phyloP scores from a whole-genome alignment of 768 basidiomycete species.

The Trametes elegans region DNA sequence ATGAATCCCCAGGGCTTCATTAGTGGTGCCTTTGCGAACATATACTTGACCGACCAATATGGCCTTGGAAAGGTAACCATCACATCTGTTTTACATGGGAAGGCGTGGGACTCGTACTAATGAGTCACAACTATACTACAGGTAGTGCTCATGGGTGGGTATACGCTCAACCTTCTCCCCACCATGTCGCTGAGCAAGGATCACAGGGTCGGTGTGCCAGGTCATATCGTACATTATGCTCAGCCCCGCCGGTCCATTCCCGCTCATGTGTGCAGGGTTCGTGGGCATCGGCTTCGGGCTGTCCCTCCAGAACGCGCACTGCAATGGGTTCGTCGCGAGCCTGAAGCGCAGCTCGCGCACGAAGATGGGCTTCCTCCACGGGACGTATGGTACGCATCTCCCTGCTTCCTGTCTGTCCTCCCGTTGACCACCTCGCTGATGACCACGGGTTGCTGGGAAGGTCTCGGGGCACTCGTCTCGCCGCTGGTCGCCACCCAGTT shows the following conservation, averaged over 20 bases:
- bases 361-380: slow-evolving; percentile 70
- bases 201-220: slow-evolving; percentile 49
- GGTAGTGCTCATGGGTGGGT: slow-evolving; percentile 2
- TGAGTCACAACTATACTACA: neutral
- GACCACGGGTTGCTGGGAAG: too few relatives aligned
- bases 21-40: slow-evolving; percentile 44
- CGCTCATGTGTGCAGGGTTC: slow-evolving; percentile 52
- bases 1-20: slow-evolving; percentile 52
- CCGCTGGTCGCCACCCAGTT: slow-evolving; percentile 59
- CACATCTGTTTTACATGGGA: too few relatives aligned
- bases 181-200: neutral
- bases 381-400: slow-evolving; percentile 50
- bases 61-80: slow-evolving; percentile 46
- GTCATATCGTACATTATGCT: slow-evolving; percentile 52
- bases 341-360: slow-evolving; percentile 49
- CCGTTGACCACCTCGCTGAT: neutral
- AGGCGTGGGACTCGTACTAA: too few relatives aligned
- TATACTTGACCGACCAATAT: slow-evolving; percentile 43
- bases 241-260: slow-evolving; percentile 58
- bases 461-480: slow-evolving; percentile 51
- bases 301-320: slow-evolving; percentile 58
- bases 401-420: neutral
- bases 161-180: neutral
- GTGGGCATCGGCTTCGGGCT: slow-evolving; percentile 47
- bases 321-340: slow-evolving; percentile 66